Conservation (phyloP, 306 rosid species). For the Glycyrrhiza uralensis region DNA sequence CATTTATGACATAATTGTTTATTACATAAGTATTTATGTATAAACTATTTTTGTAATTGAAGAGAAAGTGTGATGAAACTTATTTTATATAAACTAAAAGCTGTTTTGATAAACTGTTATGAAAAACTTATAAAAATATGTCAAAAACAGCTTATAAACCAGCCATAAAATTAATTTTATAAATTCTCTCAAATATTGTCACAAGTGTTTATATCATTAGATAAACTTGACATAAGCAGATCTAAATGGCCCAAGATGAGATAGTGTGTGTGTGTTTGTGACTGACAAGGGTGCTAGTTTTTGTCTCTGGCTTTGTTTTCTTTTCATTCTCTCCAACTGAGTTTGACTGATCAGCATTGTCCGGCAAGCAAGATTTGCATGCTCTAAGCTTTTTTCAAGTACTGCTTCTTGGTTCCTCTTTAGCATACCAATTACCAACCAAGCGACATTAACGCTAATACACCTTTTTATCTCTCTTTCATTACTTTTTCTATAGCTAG, state of each 20-base stretch:
- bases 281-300: slow-evolving; percentile 64
- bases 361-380: slow-evolving; percentile 65
- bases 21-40: too few species aligned
- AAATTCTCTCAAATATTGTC: too few species aligned
- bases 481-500: slow-evolving; percentile 6
- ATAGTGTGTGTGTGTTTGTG: slow-evolving; percentile 19
- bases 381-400: slow-evolving; percentile 66
- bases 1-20: too few species aligned
- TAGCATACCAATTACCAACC: slow-evolving; percentile 67
- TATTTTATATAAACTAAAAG: too few species aligned
- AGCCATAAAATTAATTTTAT: too few species aligned
- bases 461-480: slow-evolving; percentile 23
- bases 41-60: too few species aligned
- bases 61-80: too few species aligned
- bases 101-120: too few species aligned
- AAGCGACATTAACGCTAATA: slow-evolving; percentile 66
- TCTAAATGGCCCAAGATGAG: not conserved
- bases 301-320: slow-evolving; percentile 48
- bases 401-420: slow-evolving; percentile 67
- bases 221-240: too few species aligned
- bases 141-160: too few species aligned
- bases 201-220: too few species aligned
- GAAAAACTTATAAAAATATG: too few species aligned
- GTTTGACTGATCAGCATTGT: slow-evolving; percentile 50
- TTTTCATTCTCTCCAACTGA: slow-evolving; percentile 36